Evolutionary conservation across 768 basidiomycete species (phyloP).

Genomic region (Exidia glandulosa): DNA sequence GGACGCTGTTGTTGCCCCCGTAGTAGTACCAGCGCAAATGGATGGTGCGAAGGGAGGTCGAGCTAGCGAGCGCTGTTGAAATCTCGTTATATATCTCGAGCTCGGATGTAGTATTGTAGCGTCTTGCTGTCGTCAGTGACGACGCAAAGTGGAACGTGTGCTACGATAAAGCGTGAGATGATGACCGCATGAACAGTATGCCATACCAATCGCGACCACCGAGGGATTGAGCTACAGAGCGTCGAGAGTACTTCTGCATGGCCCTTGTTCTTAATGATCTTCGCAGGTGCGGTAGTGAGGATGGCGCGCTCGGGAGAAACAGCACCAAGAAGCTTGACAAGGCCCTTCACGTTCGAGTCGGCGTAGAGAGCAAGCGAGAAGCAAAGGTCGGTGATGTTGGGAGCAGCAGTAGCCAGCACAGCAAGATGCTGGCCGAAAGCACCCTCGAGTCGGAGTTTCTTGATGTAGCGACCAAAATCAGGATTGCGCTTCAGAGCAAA

Average conservation of each 20-base stretch:
- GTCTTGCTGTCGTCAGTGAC: too few species aligned
- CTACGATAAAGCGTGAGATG: too few species aligned
- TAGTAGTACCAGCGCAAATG: too few species aligned
- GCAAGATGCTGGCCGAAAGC: background rate
- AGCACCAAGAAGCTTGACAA: background rate
- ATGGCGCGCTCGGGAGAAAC: background rate
- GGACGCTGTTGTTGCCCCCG: background rate
- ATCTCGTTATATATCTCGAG: too few species aligned
- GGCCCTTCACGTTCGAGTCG: background rate
- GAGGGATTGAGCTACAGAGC: too few species aligned
- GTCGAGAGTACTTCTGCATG: too few species aligned
- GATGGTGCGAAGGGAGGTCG: too few species aligned
- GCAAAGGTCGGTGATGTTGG: background rate
- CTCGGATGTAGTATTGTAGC: too few species aligned
- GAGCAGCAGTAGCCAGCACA: background rate
- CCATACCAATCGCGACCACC: too few species aligned
- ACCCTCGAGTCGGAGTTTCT: background rate
- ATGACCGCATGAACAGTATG: too few species aligned
- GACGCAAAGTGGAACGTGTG: too few species aligned
- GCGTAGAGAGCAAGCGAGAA: background rate
- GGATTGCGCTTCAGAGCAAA: background rate
- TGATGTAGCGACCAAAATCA: background rate
- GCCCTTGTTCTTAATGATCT: background rate
- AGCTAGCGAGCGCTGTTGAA: too few species aligned
- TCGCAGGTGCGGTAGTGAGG: background rate